phyloP scores from a whole-genome alignment of 202 grass and related monocot species.

The Eragrostis tef region DNA sequence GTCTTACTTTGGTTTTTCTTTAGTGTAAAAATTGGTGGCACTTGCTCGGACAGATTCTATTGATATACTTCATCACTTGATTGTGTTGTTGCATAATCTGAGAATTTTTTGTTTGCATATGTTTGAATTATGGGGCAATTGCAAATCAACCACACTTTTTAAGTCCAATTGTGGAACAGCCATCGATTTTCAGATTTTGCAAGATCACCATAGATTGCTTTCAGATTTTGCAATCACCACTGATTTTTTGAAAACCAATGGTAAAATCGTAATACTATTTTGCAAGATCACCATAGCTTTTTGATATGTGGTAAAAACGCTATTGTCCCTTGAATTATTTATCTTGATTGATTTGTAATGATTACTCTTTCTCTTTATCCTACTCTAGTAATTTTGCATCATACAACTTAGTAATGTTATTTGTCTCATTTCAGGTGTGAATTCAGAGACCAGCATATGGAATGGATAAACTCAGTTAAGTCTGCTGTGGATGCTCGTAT shows the following conservation, averaged over 20 bases:
- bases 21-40: neutral
- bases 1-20: neutral
- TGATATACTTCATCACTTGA: conserved; percentile 21
- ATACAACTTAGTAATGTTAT: conserved; percentile 36
- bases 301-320: too few relatives aligned
- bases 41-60: neutral
- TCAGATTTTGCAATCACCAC: too few relatives aligned
- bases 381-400: neutral
- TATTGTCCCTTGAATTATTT: conserved; percentile 11
- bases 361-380: neutral
- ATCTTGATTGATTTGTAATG: neutral
- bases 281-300: too few relatives aligned
- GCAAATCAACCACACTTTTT: too few relatives aligned
- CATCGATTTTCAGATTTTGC: too few relatives aligned
- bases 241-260: too few relatives aligned
- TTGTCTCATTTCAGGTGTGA: conserved; percentile 61
- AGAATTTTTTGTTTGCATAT: neutral
- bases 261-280: too few relatives aligned
- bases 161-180: too few relatives aligned
- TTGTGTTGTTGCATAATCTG: conserved; percentile 28
- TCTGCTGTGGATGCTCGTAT: conserved; percentile 71
- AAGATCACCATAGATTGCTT: too few relatives aligned
- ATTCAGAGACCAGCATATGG: conserved; percentile 86
- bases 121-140: conserved; percentile 1
- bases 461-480: conserved; percentile 81